Evolutionary conservation across 2,329 filamentous ascomycete species (phyloP).

Genomic region (Pleurostoma richardsiae): DNA sequence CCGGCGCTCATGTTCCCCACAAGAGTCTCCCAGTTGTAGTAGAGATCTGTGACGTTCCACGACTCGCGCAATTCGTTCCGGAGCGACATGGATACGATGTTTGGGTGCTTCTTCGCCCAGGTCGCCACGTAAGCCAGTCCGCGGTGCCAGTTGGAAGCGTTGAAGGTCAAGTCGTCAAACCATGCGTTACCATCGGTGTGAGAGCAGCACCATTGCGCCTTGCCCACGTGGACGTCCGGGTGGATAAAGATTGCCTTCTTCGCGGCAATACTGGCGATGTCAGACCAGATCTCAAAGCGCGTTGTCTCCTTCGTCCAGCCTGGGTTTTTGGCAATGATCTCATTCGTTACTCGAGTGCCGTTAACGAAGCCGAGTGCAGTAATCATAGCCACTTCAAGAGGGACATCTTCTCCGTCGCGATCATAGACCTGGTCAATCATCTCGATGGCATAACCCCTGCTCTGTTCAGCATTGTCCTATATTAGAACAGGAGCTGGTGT

Average conservation of each 20-base stretch:
- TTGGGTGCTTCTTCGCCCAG: slow-evolving; percentile 33
- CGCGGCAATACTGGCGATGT: slow-evolving; percentile 25
- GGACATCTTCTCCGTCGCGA: slow-evolving; percentile 29
- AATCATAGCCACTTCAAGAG: slow-evolving; percentile 29
- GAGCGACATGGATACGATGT: slow-evolving; percentile 32
- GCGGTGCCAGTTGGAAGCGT: slow-evolving; percentile 47
- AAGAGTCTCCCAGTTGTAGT: slow-evolving; percentile 40
- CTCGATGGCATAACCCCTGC: slow-evolving; percentile 44
- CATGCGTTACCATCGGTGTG: slow-evolving; percentile 45
- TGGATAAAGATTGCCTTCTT: slow-evolving; percentile 30
- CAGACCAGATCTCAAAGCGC: slow-evolving; percentile 34
- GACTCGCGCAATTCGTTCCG: slow-evolving; percentile 34
- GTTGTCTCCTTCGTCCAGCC: slow-evolving; percentile 40
- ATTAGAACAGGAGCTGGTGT: background rate
- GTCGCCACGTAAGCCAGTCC: slow-evolving; percentile 45
- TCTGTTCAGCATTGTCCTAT: background rate
- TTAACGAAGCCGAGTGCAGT: slow-evolving; percentile 38
- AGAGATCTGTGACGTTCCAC: slow-evolving; percentile 24
- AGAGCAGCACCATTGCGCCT: slow-evolving; percentile 39
- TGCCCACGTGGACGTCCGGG: slow-evolving; percentile 33
- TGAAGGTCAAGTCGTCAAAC: slow-evolving; percentile 51
- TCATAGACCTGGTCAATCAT: slow-evolving; percentile 47
- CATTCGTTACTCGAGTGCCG: slow-evolving; percentile 36
- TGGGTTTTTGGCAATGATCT: slow-evolving; percentile 45
- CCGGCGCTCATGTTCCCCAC: slow-evolving; percentile 37